Conservation (phyloP, 768 basidiomycete genomes). For the Russula ochroleuca region DNA sequence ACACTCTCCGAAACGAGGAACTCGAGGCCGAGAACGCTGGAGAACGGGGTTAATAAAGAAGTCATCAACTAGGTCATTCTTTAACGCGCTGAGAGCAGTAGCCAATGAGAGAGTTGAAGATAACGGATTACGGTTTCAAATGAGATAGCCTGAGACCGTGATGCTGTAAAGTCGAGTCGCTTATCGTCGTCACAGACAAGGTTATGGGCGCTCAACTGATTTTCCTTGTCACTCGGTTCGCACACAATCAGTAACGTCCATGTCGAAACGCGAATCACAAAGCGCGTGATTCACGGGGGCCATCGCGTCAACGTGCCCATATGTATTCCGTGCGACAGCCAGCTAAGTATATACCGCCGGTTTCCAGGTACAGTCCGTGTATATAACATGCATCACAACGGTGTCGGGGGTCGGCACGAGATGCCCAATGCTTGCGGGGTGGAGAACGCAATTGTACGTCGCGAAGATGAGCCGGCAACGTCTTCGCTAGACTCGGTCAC, state of each 20-base stretch:
- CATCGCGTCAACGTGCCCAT: not conserved
- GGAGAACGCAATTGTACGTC: constrained; percentile 17
- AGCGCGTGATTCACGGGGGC: constrained; percentile 2
- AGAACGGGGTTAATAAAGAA: not conserved
- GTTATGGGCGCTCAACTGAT: constrained; percentile 10
- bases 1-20: not conserved
- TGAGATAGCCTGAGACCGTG: not conserved
- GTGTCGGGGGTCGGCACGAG: not conserved
- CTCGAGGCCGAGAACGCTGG: not conserved
- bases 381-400: not conserved
- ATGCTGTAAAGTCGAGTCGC: not conserved
- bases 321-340: not conserved
- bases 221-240: not conserved
- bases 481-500: constrained; percentile 14
- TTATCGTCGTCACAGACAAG: constrained; percentile 4
- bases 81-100: not conserved
- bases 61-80: not conserved
- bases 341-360: not conserved
- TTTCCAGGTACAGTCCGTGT: not conserved
- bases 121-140: not conserved
- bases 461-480: constrained; percentile 4
- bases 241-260: constrained; percentile 13
- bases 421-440: constrained; percentile 5
- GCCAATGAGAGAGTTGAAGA: not conserved
- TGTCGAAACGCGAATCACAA: not conserved